Evolutionary conservation across 257 asterid species (phyloP).

Genomic region (Solanum lycopersicoides): DNA sequence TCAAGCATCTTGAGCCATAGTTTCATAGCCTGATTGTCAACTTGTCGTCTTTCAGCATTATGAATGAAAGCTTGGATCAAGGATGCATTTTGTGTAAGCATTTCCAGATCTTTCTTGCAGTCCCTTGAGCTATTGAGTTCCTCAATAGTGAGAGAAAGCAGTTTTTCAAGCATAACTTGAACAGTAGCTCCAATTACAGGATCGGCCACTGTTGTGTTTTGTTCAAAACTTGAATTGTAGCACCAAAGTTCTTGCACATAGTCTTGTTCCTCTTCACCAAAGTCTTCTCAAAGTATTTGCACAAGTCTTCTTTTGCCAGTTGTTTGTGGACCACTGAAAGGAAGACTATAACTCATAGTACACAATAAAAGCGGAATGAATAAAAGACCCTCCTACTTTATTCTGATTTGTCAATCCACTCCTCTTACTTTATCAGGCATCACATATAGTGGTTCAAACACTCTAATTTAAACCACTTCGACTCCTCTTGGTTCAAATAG

Average conservation of each 20-base stretch:
- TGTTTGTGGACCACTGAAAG: neutral
- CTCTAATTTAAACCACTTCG: too few relatives aligned
- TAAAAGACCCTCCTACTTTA: neutral
- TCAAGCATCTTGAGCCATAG: neutral
- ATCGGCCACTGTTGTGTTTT: neutral
- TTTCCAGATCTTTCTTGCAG: neutral
- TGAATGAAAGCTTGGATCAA: neutral
- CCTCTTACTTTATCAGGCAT: neutral
- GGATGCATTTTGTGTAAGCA: neutral
- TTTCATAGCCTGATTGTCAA: neutral
- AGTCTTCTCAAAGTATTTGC: too few relatives aligned
- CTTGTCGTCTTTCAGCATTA: neutral
- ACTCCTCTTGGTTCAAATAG: too few relatives aligned
- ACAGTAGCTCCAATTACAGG: neutral
- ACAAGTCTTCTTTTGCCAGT: too few relatives aligned
- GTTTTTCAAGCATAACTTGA: neutral
- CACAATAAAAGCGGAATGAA: neutral
- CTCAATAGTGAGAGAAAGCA: neutral
- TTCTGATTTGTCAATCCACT: too few relatives aligned
- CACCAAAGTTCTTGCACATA: neutral
- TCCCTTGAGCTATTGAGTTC: neutral
- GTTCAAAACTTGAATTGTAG: neutral
- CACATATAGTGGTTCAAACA: neutral
- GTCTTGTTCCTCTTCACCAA: neutral
- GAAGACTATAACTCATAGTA: neutral